Conservation (phyloP, 2,329 filamentous ascomycete species). For the Teratosphaeria nubilosa region DNA sequence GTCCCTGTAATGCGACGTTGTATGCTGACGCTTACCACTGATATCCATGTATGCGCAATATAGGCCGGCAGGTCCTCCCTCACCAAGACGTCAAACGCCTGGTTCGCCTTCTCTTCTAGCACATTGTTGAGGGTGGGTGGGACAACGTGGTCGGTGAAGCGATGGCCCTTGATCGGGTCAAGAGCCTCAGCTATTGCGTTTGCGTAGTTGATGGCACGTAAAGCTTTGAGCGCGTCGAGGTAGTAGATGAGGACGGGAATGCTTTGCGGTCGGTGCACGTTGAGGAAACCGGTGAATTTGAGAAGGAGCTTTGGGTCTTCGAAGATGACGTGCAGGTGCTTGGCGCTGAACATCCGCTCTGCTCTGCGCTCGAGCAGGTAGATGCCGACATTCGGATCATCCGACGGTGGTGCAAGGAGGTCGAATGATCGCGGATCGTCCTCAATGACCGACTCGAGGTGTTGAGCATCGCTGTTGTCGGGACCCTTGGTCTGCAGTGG, state of each 20-base stretch:
- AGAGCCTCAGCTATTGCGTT: conserved; percentile 57
- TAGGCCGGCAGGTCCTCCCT: conserved; percentile 62
- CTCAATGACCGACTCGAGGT: conserved; percentile 39
- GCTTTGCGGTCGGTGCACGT: conserved; percentile 49
- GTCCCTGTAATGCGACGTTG: conserved; percentile 58
- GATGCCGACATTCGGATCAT: conserved; percentile 16
- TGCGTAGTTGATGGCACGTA: conserved; percentile 60
- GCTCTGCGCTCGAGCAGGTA: conserved; percentile 55
- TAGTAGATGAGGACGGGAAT: conserved; percentile 61
- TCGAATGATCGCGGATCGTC: conserved; percentile 46
- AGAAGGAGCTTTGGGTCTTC: conserved; percentile 52
- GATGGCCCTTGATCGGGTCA: conserved; percentile 44
- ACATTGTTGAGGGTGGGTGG: conserved; percentile 47
- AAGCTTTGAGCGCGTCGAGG: conserved; percentile 58
- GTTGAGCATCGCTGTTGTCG: conserved; percentile 30
- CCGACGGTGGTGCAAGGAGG: conserved; percentile 35
- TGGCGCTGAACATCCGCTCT: conserved; percentile 54
- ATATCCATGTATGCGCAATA: conserved; percentile 58
- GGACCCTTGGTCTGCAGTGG: conserved; percentile 36
- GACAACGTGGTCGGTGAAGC: conserved; percentile 44
- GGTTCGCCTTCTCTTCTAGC: conserved; percentile 53
- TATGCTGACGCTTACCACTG: conserved; percentile 60
- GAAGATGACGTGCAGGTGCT: conserved; percentile 58
- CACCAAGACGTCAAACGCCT: conserved; percentile 55
- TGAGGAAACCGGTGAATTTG: conserved; percentile 58